These are phyloP conservation scores for Rhizopus microsporus DNA, from an alignment of 371 early-diverging fungal species.

Conservation along the genomic window DNA sequence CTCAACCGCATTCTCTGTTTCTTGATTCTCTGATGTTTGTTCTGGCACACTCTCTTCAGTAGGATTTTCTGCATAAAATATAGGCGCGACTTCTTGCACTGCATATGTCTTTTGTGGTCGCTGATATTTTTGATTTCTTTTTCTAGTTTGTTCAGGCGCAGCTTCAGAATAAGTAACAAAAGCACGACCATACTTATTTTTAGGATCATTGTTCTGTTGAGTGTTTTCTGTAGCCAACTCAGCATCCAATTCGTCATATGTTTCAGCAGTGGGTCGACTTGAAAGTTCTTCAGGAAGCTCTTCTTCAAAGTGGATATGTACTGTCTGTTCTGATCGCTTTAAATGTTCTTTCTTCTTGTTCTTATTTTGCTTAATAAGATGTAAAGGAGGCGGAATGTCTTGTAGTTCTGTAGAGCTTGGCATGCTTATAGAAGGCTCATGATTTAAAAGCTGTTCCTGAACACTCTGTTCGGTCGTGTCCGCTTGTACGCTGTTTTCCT, in stretches of 20 bases:
- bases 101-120: too few relatives aligned
- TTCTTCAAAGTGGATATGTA: neutral
- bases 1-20: neutral
- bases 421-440: neutral
- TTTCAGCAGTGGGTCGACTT: too few relatives aligned
- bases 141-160: neutral
- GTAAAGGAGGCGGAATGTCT: too few relatives aligned
- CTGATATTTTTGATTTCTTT: too few relatives aligned
- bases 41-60: neutral
- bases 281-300: neutral
- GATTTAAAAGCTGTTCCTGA: neutral
- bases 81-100: slow-evolving; percentile 7
- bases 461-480: neutral
- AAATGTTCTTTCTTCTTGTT: too few relatives aligned
- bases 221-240: neutral
- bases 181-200: slow-evolving; percentile 22
- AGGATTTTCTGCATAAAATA: slow-evolving; percentile 22
- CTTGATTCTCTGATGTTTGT: neutral
- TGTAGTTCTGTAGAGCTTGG: neutral
- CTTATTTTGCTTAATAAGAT: too few relatives aligned
- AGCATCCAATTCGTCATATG: too few relatives aligned
- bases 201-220: slow-evolving; percentile 3
- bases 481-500: too few relatives aligned
- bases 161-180: slow-evolving; percentile 20
- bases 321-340: too few relatives aligned